Evolutionary conservation across 208 protist genomes (phyloP), one percentile per base, ranked within the genome.

Genomic region (Wallacemonas sp.): DNA sequence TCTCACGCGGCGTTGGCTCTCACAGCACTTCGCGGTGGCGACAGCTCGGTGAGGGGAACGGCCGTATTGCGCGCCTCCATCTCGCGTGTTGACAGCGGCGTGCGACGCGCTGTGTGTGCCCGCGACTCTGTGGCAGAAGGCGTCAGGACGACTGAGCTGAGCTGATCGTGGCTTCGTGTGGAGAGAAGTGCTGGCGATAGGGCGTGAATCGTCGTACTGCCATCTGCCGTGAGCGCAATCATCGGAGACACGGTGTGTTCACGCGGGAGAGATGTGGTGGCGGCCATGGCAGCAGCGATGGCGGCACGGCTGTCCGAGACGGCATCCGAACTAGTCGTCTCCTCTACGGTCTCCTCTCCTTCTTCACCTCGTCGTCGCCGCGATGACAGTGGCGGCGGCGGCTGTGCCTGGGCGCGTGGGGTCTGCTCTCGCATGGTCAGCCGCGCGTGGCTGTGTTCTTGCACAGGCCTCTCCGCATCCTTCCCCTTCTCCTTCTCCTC

Each of bases 131-230:
- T n/a, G n/a, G n/a, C n/a, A 28, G 11, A 1, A 11, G 36, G 31
- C 27, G 9, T n/a, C n/a, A 30, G 28, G n/a, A 8, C 9, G 22
- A 9, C 21, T 2, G 30, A n/a, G 38, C 5, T 60, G 27, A 44
- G 1, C 38, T 11, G 26, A 11, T 58, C 51, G 9, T 22, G 51
- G 51, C 51, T 58, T 11, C 31, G 51, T 9, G 17, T n/a, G 3
- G 51, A 58, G 2, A 58, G 30, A 8, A 42, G 28, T 31, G 51
- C 51, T 6, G 51, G 51, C 11, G 51, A 58, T 11, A 31, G 21
- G 24, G 51, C 51, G 51, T 58, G 51, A 9, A 58, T 31, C 17
- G 51, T 58, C 12, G 51, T 58, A 31, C 51, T 58, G 51, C 51
- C 51, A 11, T 58, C 28, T 3, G 51, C 51, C 15, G 51, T 58